Percentiles rank a stretch among this genome's conserved stretches.
Conservation (phyloP, 2,329 filamentous ascomycete genomes). For the Coniella lustricola region DNA sequence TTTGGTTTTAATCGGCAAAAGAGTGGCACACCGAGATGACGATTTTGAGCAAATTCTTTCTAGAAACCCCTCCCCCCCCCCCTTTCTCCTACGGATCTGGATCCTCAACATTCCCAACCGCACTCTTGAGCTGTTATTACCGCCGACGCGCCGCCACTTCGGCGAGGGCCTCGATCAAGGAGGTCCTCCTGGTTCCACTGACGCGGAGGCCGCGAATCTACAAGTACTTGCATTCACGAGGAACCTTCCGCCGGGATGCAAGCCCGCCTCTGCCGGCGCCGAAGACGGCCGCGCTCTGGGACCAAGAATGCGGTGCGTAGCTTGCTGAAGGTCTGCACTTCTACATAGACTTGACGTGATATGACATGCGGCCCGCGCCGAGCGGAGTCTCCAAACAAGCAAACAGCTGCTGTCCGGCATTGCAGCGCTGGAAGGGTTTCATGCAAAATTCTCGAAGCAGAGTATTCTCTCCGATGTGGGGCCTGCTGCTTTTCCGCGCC, state of each 20-base stretch:
- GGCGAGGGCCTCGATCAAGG: background rate
- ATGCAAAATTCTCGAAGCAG: no score
- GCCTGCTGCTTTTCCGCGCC: no score
- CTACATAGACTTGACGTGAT: background rate
- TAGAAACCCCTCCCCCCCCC: no score
- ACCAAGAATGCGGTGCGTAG: background rate
- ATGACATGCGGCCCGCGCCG: background rate
- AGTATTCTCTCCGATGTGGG: no score
- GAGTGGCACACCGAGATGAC: no score
- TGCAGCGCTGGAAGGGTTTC: background rate
- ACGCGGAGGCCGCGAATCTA: background rate
- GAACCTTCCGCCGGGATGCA: background rate
- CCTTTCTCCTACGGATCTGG: no score
- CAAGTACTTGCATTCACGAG: background rate
- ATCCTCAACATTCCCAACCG: no score
- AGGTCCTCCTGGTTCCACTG: background rate
- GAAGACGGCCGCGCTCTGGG: background rate
- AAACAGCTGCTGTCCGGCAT: background rate
- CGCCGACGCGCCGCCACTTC: background rate
- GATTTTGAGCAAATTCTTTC: no score
- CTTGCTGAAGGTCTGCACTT: no score
- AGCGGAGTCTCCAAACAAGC: background rate
- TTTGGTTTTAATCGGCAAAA: no score
- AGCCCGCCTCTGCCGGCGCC: background rate
- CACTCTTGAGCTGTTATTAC: no score